phyloP scores from a whole-genome alignment of 1,284 basidiomycete species.

The Anthracocystis setariae region DNA sequence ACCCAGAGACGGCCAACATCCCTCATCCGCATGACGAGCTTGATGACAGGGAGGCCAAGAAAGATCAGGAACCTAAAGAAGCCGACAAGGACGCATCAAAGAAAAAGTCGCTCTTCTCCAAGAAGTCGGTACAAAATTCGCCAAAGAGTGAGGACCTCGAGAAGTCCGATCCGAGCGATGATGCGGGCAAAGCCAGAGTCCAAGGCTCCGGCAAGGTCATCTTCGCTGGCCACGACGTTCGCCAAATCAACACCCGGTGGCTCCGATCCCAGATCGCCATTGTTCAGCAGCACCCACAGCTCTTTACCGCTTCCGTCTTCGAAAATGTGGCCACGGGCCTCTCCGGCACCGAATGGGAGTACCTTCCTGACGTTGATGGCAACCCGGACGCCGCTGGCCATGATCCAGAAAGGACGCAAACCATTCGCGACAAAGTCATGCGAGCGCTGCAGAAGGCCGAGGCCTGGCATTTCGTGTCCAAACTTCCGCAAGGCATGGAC shows the following conservation, averaged over 20 bases:
- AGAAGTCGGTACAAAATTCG: slow-evolving; percentile 8
- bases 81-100: slow-evolving; percentile 1
- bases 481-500: slow-evolving; percentile 68
- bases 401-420: slow-evolving; percentile 28
- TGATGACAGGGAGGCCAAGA: slow-evolving; percentile 14
- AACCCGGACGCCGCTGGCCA: slow-evolving; percentile 15
- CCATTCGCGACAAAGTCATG: slow-evolving; percentile 64
- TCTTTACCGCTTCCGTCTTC: slow-evolving; percentile 63
- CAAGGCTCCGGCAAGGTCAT: slow-evolving; percentile 56
- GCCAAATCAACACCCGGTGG: slow-evolving; percentile 68
- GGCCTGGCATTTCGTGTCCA: slow-evolving; percentile 69
- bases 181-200: slow-evolving; percentile 29
- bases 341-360: slow-evolving; percentile 51
- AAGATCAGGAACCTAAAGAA: slow-evolving; percentile 1
- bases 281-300: slow-evolving; percentile 69
- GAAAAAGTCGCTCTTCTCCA: slow-evolving; percentile 22
- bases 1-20: slow-evolving; percentile 65
- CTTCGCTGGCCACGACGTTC: slow-evolving; percentile 66
- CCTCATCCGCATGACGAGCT: slow-evolving; percentile 43
- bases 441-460: slow-evolving; percentile 67
- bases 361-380: slow-evolving; percentile 42
- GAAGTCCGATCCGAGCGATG: slow-evolving; percentile 19
- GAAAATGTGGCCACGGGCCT: slow-evolving; percentile 66
- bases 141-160: slow-evolving; percentile 18
- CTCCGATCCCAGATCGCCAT: slow-evolving; percentile 69